These are phyloP conservation scores for Saksenaea oblongispora DNA, from an alignment of 371 early-diverging fungal species.

Conservation along the genomic window DNA sequence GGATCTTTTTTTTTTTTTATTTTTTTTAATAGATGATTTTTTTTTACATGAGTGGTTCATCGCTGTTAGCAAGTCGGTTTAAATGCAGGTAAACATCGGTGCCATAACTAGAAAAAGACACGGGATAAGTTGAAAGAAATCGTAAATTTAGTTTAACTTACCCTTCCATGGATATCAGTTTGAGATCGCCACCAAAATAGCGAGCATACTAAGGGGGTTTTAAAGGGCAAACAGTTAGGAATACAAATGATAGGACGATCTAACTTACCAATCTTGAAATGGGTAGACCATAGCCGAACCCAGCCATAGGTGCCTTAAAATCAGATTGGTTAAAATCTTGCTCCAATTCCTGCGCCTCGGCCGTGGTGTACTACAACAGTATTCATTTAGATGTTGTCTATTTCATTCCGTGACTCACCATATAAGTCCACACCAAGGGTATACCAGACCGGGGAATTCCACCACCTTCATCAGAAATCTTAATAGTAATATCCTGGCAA, in stretches of 20 bases:
- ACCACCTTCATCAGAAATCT: slow-evolving; percentile 95
- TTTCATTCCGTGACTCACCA: slow-evolving; percentile 48
- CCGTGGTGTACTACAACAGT: slow-evolving; percentile 17
- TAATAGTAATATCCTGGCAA: slow-evolving; percentile 90
- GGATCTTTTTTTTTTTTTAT: neutral
- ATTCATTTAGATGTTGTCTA: neutral
- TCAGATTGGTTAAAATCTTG: slow-evolving; percentile 79
- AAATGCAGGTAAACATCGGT: slow-evolving; percentile 96
- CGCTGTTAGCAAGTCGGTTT: slow-evolving; percentile 85
- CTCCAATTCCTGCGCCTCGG: slow-evolving; percentile 41
- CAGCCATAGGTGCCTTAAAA: slow-evolving; percentile 94
- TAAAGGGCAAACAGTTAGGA: neutral
- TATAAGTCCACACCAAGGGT: slow-evolving; percentile 94
- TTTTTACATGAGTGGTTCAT: slow-evolving; percentile 76
- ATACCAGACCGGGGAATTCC: slow-evolving; percentile 91
- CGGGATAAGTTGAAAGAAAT: neutral
- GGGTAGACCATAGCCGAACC: slow-evolving; percentile 93
- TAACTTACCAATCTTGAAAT: slow-evolving; percentile 63
- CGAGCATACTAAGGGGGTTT: slow-evolving; percentile 67
- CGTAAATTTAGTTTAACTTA: slow-evolving; percentile 35
- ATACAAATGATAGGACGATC: neutral
- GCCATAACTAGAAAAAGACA: slow-evolving; percentile 59
- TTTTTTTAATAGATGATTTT: neutral
- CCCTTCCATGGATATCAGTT: slow-evolving; percentile 95
- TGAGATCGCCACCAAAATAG: slow-evolving; percentile 95